Base-by-base conservation (phyloP, 805 yeast genomes). In the Candida schatavii region DNA sequence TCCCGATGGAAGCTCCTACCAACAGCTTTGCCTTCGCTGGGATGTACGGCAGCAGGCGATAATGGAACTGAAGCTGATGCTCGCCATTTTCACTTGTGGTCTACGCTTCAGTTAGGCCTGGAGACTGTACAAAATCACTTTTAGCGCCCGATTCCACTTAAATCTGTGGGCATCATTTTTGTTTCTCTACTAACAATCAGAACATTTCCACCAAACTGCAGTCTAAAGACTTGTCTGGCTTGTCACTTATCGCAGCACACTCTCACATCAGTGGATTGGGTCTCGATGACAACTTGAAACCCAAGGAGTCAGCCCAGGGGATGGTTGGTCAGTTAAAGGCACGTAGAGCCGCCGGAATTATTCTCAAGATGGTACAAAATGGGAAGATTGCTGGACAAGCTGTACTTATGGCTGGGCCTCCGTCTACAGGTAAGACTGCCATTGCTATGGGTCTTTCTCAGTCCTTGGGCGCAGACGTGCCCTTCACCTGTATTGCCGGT, bases 361-460 rank as follows among this genome's bases (percentile, higher is more conserved):
- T 93, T 40, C 77, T 91, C 52, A 90, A 87, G 68, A 84, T 93
- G 88, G 88, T 93, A 46, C 89, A 88, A 59, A 89, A 86, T 26
- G 96, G 97, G 39, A 81, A 87, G 50, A 91, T 93, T 65, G 97
- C 98, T 18, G 99, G 99, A 21, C 80, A 97, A 51, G 97, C 98
- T 1, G 93, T 90, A 17, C 68, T 93, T 48, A 75, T 93, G 46
- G 98, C 99, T 0, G 99, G 99, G 31, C 98, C 98, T 9, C 99
- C 99, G 22, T 88, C 96, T 11, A 93, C 99, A 0, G 99, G 99
- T 65, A 93, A 93, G 64, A 93, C 99, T 3, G 99, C 99, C 29
- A 79, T 93, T 54, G 99, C 99, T 11, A 85, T 89, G 85, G 99
- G 97, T 14, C 73, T 85, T 31, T 76, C 89, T 2, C 90, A 85